Base-by-base conservation (phyloP, 106 monocot species). In the Platanthera zijinensis region DNA sequence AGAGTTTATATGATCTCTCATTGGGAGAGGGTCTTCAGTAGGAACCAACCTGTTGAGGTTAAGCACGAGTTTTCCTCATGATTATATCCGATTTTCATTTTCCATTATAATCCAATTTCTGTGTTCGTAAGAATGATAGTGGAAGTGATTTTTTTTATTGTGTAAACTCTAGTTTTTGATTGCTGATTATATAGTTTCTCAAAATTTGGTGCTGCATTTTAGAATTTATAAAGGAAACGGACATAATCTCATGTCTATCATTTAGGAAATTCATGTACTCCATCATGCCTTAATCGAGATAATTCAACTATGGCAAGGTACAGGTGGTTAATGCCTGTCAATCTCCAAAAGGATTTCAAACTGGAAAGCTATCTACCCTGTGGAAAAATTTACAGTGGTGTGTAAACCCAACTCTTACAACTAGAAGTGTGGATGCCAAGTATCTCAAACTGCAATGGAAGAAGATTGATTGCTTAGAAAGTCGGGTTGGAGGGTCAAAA, bases 381-480 rank as follows among this genome's bases (percentile, higher is more conserved):
- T 22, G 39, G 7, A 56, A 57, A 21, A 19, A 21, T 57, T 59
- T 68, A 64, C 15, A 25, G 19, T 72, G 50, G 39, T 14, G 51
- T 14, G 21, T 51, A n/a, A 51, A 10, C 12, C 22, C 21, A 72
- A 51, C n/a, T 15, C 72, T 72, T 72, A 1, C 54, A 64, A 21
- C 15, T 10, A 79, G 70, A 81, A 69, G 32, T 52, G 72, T 49
- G 12, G 72, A 75, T 45, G 7, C 46, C 72, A 94, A 92, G 76
- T 67, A 85, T 79, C 77, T 99, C 57, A 86, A 78, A 82, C 83
- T 99, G 76, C 76, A 85, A 32, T 99, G 94, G 94, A 99, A 82
- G 61, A 94, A 90, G 79, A 82, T 90, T 63, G 85, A 90, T 67
- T 77, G 82, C 30, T 79, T 99, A 80, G 81, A 79, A 56, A 84